Conservation (phyloP, 352 stramenopile genomes). For the Pythium oligandrum region DNA sequence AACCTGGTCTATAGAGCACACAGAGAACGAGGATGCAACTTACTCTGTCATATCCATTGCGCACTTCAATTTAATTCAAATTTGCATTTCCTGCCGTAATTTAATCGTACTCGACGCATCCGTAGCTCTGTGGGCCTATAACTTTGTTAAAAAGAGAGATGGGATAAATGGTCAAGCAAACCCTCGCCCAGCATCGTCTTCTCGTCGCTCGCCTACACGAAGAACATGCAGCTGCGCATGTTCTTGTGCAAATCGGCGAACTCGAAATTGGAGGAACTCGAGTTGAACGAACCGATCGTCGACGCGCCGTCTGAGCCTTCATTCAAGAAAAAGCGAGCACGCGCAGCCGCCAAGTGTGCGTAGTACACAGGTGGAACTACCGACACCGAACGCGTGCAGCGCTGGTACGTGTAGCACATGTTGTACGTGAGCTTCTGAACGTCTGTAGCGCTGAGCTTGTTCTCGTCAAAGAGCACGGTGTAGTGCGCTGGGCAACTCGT, state of each 20-base stretch:
- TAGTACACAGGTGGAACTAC: constrained; percentile 71
- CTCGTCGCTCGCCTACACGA: constrained; percentile 27
- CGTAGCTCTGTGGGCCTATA: too few relatives aligned
- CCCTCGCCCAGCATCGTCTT: too few relatives aligned
- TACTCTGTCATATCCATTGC: too few relatives aligned
- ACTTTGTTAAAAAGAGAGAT: too few relatives aligned
- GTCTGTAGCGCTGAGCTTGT: constrained; percentile 30
- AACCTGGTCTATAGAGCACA: too few relatives aligned
- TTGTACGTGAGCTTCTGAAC: constrained; percentile 40
- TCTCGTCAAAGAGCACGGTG: constrained; percentile 61
- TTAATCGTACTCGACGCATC: too few relatives aligned
- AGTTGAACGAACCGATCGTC: constrained; percentile 55
- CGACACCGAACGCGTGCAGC: constrained; percentile 67
- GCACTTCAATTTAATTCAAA: too few relatives aligned
- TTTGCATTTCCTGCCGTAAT: too few relatives aligned
- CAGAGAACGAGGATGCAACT: too few relatives aligned
- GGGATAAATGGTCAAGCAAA: too few relatives aligned
- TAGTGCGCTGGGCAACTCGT: constrained; percentile 66
- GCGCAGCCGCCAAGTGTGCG: constrained; percentile 51
- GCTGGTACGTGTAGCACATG: constrained; percentile 62
- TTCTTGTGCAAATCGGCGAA: constrained; percentile 57
- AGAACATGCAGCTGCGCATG: constrained; percentile 68
- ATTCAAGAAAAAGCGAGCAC: constrained; percentile 55
- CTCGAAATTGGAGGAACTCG: constrained; percentile 50
- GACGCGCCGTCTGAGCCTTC: constrained; percentile 49